Percentiles rank a stretch among this genome's conserved stretches.
Conservation (phyloP, 2,329 filamentous ascomycete species). For the Xylariaceae sp. region DNA sequence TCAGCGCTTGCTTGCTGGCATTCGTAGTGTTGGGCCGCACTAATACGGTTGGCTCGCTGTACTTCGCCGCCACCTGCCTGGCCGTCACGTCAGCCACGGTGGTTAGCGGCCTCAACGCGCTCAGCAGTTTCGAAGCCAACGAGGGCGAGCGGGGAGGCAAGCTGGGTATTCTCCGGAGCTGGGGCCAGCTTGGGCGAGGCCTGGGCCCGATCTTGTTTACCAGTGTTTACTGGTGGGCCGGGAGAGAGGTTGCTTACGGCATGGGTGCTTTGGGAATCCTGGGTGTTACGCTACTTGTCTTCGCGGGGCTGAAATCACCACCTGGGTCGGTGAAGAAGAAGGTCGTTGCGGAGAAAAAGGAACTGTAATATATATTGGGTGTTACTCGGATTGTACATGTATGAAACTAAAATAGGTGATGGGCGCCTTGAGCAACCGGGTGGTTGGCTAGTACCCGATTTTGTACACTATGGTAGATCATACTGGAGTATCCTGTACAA, state of each 20-base stretch:
- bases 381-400: not conserved
- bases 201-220: constrained; percentile 90
- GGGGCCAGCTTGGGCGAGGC: constrained; percentile 86
- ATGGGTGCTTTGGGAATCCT: constrained; percentile 81
- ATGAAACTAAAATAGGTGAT: not conserved
- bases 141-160: constrained; percentile 83
- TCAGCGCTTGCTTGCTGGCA: constrained; percentile 74
- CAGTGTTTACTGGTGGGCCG: constrained; percentile 97
- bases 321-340: constrained; percentile 37
- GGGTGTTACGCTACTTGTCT: constrained; percentile 70
- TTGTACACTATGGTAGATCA: no score
- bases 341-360: constrained; percentile 30
- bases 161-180: constrained; percentile 77
- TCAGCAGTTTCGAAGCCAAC: constrained; percentile 86
- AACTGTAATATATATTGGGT: constrained; percentile 27
- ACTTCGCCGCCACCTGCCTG: constrained; percentile 79
- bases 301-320: constrained; percentile 72
- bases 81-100: constrained; percentile 93
- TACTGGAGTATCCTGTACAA: no score
- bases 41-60: constrained; percentile 69
- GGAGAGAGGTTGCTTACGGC: constrained; percentile 80
- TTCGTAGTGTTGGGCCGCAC: constrained; percentile 80
- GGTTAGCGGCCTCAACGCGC: constrained; percentile 87
- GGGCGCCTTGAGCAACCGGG: no score
- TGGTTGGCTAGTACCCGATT: no score